These are phyloP conservation scores for Carex cristatella DNA, from an alignment of 176 grass and related monocot species.

Conservation along the genomic window DNA sequence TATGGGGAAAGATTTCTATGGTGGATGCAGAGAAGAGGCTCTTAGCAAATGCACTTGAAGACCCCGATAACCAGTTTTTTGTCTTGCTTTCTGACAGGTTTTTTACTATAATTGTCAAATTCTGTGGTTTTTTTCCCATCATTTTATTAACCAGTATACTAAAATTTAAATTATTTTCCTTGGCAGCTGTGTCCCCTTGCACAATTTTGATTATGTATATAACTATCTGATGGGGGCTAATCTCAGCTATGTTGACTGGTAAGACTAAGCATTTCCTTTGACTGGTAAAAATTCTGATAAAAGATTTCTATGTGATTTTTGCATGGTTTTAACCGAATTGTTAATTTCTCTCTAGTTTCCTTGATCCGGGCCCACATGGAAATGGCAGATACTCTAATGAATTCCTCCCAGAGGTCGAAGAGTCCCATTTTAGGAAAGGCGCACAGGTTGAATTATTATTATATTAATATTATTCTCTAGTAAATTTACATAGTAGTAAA, in stretches of 20 bases:
- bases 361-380: constrained; percentile 95
- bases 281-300: too few species aligned
- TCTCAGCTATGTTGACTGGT: constrained; percentile 89
- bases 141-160: constrained; percentile 27
- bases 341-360: constrained; percentile 62
- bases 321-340: constrained; percentile 22
- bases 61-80: constrained; percentile 85
- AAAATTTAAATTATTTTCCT: constrained; percentile 32
- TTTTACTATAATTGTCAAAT: constrained; percentile 1
- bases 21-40: constrained; percentile 94
- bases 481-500: background rate
- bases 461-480: background rate
- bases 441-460: constrained; percentile 58
- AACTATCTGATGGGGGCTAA: constrained; percentile 95
- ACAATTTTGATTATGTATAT: constrained; percentile 92
- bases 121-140: constrained; percentile 11
- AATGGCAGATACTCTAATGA: constrained; percentile 73
- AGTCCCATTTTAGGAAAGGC: constrained; percentile 90
- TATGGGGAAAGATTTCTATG: constrained; percentile 98
- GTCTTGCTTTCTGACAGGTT: constrained; percentile 97
- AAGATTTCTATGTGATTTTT: too few species aligned
- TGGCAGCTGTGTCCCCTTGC: constrained; percentile 82
- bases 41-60: constrained; percentile 78
- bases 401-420: constrained; percentile 80
- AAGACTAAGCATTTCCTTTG: constrained; percentile 24